Base-by-base conservation (phyloP, 2,329 filamentous ascomycete species). In the Aaosphaeria pasadenensis region DNA sequence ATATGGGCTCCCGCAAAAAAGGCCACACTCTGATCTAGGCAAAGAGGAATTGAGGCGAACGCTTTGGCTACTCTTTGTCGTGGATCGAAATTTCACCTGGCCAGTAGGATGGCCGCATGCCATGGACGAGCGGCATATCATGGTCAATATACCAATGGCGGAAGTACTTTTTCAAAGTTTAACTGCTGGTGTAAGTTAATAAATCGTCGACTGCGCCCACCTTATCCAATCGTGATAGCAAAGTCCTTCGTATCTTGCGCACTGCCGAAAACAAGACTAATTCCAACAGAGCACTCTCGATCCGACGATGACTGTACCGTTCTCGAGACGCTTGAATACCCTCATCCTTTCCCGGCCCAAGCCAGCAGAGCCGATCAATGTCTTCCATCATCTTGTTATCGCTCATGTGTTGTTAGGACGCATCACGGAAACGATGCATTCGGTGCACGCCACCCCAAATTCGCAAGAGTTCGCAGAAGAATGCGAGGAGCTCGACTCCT, bases 41-140 rank as follows among this genome's bases (percentile, higher is more conserved):
- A 56, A 44, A 41, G 66, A 69, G 50, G 64, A 69, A 40, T 54
- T 49, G 17, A 51, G 64, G 33, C 51, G 66, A 45, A 54, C 56
- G 4, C 51, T 69, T 9, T 69, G 64, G 66, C 32, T 62, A n/a
- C 48, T 68, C 1, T 64, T 64, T 43, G 54, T 67, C 5, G 49
- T 62, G 51, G 66, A 69, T 45, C 51, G 63, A 28, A 56, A 51
- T 11, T 51, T 55, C 39, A 49, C 58, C 1, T 69, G 63, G 55
- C 59, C 59, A n/a, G 57, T 57, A 11, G 61, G 61, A 0, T 64
- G 60, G 60, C 59, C 63, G 0, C 48, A 53, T 44, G 59, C 59
- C 5, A 62, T 69, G 30, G 49, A 58, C 6, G 66, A 67, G 30
- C 48, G 49, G 6, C 62, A 67, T 11, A 65, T 67, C 49, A 64